Conservation (phyloP, 1,284 basidiomycete genomes). For the Pseudozyma thailandica region DNA sequence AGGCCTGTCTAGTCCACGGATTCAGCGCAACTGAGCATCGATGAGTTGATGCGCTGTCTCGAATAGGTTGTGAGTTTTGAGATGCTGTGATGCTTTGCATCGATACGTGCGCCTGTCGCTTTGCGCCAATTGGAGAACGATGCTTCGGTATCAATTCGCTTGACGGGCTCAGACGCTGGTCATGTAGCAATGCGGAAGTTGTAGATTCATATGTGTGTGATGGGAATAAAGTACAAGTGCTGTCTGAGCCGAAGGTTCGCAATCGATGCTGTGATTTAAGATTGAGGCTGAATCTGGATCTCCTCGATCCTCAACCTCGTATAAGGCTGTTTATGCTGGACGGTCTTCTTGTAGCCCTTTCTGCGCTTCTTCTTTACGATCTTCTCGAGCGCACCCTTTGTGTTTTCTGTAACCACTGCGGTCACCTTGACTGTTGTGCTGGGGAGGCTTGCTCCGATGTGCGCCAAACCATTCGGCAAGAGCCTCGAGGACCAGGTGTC, state of each 20-base stretch:
- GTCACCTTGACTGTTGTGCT: conserved; percentile 74
- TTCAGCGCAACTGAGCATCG: no score
- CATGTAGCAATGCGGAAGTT: no score
- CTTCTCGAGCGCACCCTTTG: conserved; percentile 88
- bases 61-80: no score
- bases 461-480: conserved; percentile 58
- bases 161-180: no score
- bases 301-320: conserved; percentile 74
- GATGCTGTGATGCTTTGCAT: no score
- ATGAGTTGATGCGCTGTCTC: no score
- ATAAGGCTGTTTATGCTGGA: conserved; percentile 90
- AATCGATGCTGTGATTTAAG: background rate
- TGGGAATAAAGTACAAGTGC: background rate
- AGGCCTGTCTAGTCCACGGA: no score
- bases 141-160: no score
- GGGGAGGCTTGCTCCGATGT: conserved; percentile 57
- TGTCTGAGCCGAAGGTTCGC: conserved; percentile 8
- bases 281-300: conserved; percentile 54
- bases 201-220: no score
- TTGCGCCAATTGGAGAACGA: no score
- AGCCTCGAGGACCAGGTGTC: conserved; percentile 58
- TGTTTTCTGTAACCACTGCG: conserved; percentile 94
- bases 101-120: no score
- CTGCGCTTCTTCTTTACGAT: conserved; percentile 96
- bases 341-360: conserved; percentile 89